Base-by-base conservation (phyloP, 192 early-diverging fungal species). In the Backusella macrospora region DNA sequence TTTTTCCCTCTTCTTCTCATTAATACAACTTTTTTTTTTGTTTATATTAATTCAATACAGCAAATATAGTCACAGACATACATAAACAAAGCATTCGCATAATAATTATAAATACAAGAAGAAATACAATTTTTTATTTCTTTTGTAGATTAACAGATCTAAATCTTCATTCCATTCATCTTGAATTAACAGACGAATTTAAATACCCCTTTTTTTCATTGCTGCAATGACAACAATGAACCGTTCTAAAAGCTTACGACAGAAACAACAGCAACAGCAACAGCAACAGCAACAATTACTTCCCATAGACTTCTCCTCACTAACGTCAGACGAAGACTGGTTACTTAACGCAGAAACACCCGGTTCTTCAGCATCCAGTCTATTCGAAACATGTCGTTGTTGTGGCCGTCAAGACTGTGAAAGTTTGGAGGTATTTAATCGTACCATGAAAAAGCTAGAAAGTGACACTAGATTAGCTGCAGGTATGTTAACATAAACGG, bases 381-480 rank as follows among this genome's bases (percentile, higher is more conserved):
- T 65, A 47, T 46, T 67, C 40, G 65, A 72, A n/a, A 43, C 38
- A 12, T 77, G 76, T 42, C 42, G 14, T 29, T 77, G 76, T 49
- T 77, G 76, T 72, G 43, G 44, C 1, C 39, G 37, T 38, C 23
- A 38, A 14, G 48, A 77, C 12, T 77, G 76, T 59, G 44, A 64
- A 16, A 52, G 37, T 15, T 38, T 72, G n/a, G 76, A 65, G 5
- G 40, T 26, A 18, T 47, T 72, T 38, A 66, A 72, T 46, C 39
- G 55, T 3, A 52, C 70, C 12, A 77, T 77, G 21, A 46, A 48
- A 40, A 80, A 80, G 62, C 37, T 80, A 10, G 83, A 85, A 76
- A 59, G 65, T 14, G 76, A 83, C 34, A 70, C 78, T 21, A 59
- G 83, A 26, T 65, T 85, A 34, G 83, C 83, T 70, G 81, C 78